These are phyloP conservation scores for Colletotrichum magnum DNA, from an alignment of 2,329 filamentous ascomycete genomes.

Conservation along the genomic window DNA sequence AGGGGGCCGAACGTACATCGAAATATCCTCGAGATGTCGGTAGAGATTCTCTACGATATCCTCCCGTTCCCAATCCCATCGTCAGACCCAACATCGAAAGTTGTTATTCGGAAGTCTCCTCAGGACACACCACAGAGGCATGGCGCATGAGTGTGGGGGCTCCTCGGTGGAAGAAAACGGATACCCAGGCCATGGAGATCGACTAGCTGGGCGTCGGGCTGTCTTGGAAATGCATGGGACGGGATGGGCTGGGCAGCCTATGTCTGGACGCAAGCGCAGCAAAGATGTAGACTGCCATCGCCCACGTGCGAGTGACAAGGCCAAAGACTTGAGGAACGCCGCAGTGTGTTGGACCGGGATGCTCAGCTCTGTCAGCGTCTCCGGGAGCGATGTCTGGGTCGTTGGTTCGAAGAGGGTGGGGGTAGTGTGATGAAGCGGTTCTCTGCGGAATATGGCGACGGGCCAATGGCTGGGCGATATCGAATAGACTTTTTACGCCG, in stretches of 20 bases:
- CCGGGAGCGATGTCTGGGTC: background rate
- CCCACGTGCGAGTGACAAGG: conserved; percentile 23
- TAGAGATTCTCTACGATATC: background rate
- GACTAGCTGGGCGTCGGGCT: conserved; percentile 8
- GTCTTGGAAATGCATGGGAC: conserved; percentile 14
- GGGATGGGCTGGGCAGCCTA: conserved; percentile 7
- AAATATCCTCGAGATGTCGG: background rate
- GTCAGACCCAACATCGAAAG: background rate
- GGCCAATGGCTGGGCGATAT: background rate
- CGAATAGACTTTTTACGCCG: background rate
- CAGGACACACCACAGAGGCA: background rate
- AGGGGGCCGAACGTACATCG: background rate
- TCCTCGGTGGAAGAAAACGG: conserved; percentile 19
- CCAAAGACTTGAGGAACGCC: conserved; percentile 2
- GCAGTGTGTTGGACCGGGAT: background rate
- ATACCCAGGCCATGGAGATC: background rate
- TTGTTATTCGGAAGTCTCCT: background rate
- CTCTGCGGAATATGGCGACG: too few relatives aligned
- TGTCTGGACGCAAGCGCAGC: conserved; percentile 7
- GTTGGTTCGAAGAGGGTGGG: background rate
- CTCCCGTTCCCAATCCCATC: background rate
- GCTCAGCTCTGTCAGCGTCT: conserved; percentile 12
- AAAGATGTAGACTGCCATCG: background rate
- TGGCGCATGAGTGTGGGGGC: conserved; percentile 12
- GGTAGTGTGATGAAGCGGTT: background rate